A percentile compares a stretch with the other conserved stretches of the same genome.
Conservation (phyloP, 331 rosid species). For the Prunus yedoensis region DNA sequence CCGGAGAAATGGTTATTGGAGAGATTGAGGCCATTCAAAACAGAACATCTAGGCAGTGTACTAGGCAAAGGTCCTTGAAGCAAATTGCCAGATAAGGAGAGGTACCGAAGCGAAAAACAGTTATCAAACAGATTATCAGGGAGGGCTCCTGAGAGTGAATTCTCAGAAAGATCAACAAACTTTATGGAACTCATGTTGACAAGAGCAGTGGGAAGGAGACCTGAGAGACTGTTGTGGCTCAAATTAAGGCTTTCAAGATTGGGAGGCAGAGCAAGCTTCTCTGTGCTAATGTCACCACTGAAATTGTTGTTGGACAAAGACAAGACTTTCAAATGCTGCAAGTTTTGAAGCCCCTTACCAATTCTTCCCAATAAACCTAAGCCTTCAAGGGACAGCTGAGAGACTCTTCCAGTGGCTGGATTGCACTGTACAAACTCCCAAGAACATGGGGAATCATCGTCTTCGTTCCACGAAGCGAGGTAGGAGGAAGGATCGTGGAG, state of each 20-base stretch:
- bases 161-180: slow-evolving; percentile 71
- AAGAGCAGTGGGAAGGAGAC: slow-evolving; percentile 48
- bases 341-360: slow-evolving; percentile 78
- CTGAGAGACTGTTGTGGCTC: slow-evolving; percentile 64
- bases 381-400: slow-evolving; percentile 53
- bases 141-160: slow-evolving; percentile 62
- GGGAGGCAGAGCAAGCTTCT: slow-evolving; percentile 49
- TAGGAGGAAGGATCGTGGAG: slow-evolving; percentile 68
- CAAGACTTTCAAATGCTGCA: slow-evolving; percentile 60
- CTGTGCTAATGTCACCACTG: slow-evolving; percentile 43
- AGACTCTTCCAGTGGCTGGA: slow-evolving; percentile 50
- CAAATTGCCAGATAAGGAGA: slow-evolving; percentile 59
- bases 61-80: slow-evolving; percentile 72
- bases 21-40: slow-evolving; percentile 58
- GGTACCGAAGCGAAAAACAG: slow-evolving; percentile 49
- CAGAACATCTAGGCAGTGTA: slow-evolving; percentile 52
- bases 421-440: slow-evolving; percentile 69
- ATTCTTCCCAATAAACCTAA: slow-evolving; percentile 58
- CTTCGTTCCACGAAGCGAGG: slow-evolving; percentile 87
- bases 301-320: slow-evolving; percentile 73
- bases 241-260: slow-evolving; percentile 55
- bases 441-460: slow-evolving; percentile 69
- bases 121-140: slow-evolving; percentile 45
- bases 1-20: slow-evolving; percentile 65
- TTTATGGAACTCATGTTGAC: slow-evolving; percentile 50